These are phyloP conservation scores for Miscanthus lutarioriparius DNA, from an alignment of 176 grass and related monocot genomes.

Conservation along the genomic window DNA sequence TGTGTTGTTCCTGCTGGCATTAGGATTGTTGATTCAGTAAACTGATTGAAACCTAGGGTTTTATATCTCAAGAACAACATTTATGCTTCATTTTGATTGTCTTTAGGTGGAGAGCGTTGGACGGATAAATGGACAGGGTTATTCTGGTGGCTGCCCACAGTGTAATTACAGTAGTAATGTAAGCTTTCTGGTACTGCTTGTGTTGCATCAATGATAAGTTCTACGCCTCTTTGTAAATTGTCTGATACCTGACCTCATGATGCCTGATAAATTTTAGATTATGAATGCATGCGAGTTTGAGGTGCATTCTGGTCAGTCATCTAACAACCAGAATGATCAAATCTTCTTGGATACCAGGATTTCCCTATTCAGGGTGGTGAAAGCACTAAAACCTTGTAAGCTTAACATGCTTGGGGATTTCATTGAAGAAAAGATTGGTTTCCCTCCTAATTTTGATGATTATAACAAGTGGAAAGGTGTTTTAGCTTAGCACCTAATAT, in stretches of 20 bases:
- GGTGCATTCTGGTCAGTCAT: constrained; percentile 47
- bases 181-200: constrained; percentile 35
- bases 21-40: constrained; percentile 32
- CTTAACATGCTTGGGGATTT: constrained; percentile 50
- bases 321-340: constrained; percentile 60
- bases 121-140: constrained; percentile 46
- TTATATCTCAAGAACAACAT: constrained; percentile 12
- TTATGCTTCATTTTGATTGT: constrained; percentile 32
- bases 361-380: constrained; percentile 57
- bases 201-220: neutral
- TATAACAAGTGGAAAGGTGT: constrained; percentile 74
- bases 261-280: constrained; percentile 50
- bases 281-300: constrained; percentile 65
- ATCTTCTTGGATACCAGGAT: constrained; percentile 71
- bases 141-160: constrained; percentile 60
- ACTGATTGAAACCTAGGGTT: constrained; percentile 1
- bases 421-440: constrained; percentile 50
- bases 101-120: constrained; percentile 55
- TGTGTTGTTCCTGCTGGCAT: constrained; percentile 25
- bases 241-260: neutral
- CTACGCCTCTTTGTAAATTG: neutral
- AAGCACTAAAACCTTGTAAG: constrained; percentile 51
- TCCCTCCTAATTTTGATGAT: constrained; percentile 48
- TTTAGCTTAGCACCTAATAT: neutral
- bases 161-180: constrained; percentile 57